A percentile compares a stretch with the other conserved stretches of the same genome.
phyloP scores from a whole-genome alignment of 2,329 filamentous ascomycete species.

The Aspergillus brunneoviolaceus region DNA sequence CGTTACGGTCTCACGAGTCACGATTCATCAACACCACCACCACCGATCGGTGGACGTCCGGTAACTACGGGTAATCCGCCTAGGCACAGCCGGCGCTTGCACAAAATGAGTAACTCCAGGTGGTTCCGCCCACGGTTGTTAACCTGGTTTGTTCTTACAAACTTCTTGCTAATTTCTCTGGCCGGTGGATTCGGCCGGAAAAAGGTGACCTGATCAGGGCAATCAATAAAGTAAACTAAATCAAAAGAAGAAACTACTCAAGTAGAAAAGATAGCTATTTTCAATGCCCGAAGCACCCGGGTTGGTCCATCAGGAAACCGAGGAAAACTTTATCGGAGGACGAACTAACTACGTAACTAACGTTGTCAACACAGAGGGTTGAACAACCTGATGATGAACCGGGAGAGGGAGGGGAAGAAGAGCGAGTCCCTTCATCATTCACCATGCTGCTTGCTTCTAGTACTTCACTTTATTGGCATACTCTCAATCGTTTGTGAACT shows the following conservation, averaged over 20 bases:
- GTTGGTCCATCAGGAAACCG: not conserved
- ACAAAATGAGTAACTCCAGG: not conserved
- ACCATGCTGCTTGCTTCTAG: not conserved
- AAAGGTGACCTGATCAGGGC: not conserved
- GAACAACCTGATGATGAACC: not conserved
- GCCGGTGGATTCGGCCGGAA: not conserved
- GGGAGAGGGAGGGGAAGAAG: not conserved
- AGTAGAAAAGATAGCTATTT: not conserved
- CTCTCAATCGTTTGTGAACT: not conserved
- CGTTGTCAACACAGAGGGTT: not conserved
- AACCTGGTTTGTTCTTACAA: not conserved
- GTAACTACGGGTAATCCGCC: conserved; percentile 8
- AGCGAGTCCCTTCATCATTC: not conserved
- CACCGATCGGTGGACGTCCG: conserved; percentile 5
- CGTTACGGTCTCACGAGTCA: not conserved
- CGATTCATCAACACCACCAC: not conserved
- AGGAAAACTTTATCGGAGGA: not conserved
- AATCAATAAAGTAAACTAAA: not conserved
- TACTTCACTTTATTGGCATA: not conserved
- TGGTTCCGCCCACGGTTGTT: not conserved
- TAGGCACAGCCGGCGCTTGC: conserved; percentile 7
- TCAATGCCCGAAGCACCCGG: not conserved
- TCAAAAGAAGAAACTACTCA: not conserved
- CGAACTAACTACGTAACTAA: not conserved
- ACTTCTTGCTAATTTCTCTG: not conserved